Evolutionary conservation across 2,329 filamentous ascomycete species (phyloP), one percentile per base, ranked within the genome.

Genomic region (Trichophaea hybrida): DNA sequence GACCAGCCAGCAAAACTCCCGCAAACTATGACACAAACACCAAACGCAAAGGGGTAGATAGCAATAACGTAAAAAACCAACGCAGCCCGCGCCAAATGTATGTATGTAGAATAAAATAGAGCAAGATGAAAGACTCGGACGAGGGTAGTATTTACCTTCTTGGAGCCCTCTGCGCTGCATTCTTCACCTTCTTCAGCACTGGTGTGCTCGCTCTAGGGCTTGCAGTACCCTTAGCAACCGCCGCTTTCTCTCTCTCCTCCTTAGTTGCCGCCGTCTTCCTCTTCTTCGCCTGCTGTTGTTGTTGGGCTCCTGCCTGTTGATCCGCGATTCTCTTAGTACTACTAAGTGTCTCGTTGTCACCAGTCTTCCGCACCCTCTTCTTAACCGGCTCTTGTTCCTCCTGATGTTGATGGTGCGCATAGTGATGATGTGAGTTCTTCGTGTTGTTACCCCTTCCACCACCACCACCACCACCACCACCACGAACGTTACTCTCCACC

Each of bases 291-390:
- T 12, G 24, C 31, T 61, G 55, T 37, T 61, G 60, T 53, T 64
- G 63, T 40, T 63, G 57, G 51, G 24, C 56, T 74, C 77, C 69
- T 77, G 86, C 85, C 82, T 91, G 74, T 90, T 94, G 74, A 91
- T 90, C 63, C 34, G 81, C 72, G 65, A 82, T 81, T n/a, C 81
- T 78, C 65, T 86, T 87, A 3, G 80, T 79, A 1, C 80, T 78
- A 60, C 74, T 81, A 61, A 78, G 75, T 65, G 74, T 86, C 77
- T 78, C 90, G 73, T 73, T 81, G 74, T 79, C 88, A 24, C 50
- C 50, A 13, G 50, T 53, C 74, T 90, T 91, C 60, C 84, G 83
- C 33, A 58, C 58, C 55, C 35, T 57, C 46, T 51, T 49, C 46
- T 53, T 52, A 13, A 34, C 13, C 7, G 7, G 31, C 12, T 13